Evolutionary conservation across 2,329 filamentous ascomycete genomes (phyloP).

Genomic region (Chaetothyriales sp.): DNA sequence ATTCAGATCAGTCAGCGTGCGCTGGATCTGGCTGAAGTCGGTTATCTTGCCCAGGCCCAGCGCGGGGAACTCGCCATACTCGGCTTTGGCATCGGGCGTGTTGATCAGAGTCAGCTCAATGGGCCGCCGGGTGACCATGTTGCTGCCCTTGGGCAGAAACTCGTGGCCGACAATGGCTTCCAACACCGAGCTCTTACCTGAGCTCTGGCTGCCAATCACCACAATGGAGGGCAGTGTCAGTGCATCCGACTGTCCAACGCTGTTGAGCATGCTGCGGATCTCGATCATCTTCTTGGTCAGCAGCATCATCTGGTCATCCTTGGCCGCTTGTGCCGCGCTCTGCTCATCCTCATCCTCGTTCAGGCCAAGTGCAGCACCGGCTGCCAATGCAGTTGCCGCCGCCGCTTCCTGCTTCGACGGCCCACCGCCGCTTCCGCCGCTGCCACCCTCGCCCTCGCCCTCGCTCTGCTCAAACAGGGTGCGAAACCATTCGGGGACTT

Average conservation of each 20-base stretch:
- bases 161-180: slow-evolving; percentile 97
- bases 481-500: slow-evolving; percentile 63
- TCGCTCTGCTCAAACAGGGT: slow-evolving; percentile 50
- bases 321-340: slow-evolving; percentile 49
- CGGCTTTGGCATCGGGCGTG: slow-evolving; percentile 68
- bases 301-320: slow-evolving; percentile 98
- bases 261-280: slow-evolving; percentile 80
- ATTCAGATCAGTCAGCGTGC: slow-evolving; percentile 88
- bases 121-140: slow-evolving; percentile 92
- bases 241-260: slow-evolving; percentile 77
- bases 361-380: slow-evolving; percentile 65
- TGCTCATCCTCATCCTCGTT: slow-evolving; percentile 50
- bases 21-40: slow-evolving; percentile 83
- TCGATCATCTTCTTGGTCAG: slow-evolving; percentile 99
- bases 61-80: slow-evolving; percentile 94
- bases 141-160: slow-evolving; percentile 91
- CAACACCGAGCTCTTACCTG: slow-evolving; percentile 91
- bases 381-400: slow-evolving; percentile 52
- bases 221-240: slow-evolving; percentile 90
- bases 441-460: slow-evolving; percentile 31
- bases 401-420: slow-evolving; percentile 31
- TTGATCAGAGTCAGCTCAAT: slow-evolving; percentile 96
- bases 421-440: slow-evolving; percentile 15
- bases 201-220: slow-evolving; percentile 97
- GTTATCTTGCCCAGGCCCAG: slow-evolving; percentile 77